Evolutionary conservation across 2,329 filamentous ascomycete species (phyloP).

Genomic region (Ustilaginoidea virens): DNA sequence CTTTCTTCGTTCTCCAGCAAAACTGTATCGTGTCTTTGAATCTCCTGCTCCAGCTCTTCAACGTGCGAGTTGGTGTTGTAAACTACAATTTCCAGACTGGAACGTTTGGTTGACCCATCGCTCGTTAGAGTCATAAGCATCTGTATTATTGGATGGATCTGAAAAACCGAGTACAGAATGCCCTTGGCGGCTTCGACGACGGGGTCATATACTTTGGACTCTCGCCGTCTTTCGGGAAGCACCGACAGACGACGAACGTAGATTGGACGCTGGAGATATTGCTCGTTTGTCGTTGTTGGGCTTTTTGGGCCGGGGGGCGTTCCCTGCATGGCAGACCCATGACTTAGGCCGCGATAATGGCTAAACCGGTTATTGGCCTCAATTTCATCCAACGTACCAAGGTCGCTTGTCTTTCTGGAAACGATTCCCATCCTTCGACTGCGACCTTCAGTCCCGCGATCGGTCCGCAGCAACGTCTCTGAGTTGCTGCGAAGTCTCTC

Average conservation of each 20-base stretch:
- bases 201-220: conserved; percentile 45
- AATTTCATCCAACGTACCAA: conserved; percentile 47
- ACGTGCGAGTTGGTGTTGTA: conserved; percentile 54
- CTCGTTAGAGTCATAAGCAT: conserved; percentile 46
- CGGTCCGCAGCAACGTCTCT: conserved; percentile 39
- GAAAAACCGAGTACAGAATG: conserved; percentile 50
- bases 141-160: conserved; percentile 53
- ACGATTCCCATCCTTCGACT: conserved; percentile 50
- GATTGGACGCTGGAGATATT: conserved; percentile 39
- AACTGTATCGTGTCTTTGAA: conserved; percentile 42
- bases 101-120: conserved; percentile 43
- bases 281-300: conserved; percentile 44
- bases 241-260: conserved; percentile 50
- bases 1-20: conserved; percentile 30
- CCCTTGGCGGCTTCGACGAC: conserved; percentile 51
- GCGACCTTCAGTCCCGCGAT: conserved; percentile 34
- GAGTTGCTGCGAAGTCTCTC: conserved; percentile 54
- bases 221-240: conserved; percentile 45
- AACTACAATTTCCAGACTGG: conserved; percentile 50
- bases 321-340: conserved; percentile 53
- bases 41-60: conserved; percentile 48
- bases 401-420: conserved; percentile 41
- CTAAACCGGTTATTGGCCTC: conserved; percentile 50
- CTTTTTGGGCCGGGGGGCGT: conserved; percentile 29
- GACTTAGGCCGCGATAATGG: conserved; percentile 50